A percentile compares a stretch with the other conserved stretches of the same genome.
phyloP scores from a whole-genome alignment of 805 yeast genomes.

The Pichia membranifaciens region DNA sequence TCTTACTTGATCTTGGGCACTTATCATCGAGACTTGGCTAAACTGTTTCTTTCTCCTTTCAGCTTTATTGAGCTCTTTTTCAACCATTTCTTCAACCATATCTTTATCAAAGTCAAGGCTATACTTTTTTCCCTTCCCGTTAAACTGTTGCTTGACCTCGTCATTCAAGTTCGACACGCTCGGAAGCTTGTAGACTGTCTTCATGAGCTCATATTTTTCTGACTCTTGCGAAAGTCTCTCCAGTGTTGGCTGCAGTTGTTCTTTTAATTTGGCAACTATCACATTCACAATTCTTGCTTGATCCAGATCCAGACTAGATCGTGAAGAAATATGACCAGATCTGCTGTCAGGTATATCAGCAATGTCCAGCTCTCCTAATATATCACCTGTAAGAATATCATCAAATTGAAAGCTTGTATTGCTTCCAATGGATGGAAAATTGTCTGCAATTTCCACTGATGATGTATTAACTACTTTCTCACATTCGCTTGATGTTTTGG shows the following conservation, averaged over 20 bases:
- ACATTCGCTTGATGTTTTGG: too few relatives aligned
- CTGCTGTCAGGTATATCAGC: neutral
- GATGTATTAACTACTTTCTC: too few relatives aligned
- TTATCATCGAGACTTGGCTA: neutral
- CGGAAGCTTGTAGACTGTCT: conserved; percentile 24
- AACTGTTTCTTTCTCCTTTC: neutral
- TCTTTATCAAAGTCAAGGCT: conserved; percentile 12
- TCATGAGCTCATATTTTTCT: conserved; percentile 23
- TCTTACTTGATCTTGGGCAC: conserved; percentile 12
- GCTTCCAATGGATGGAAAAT: conserved; percentile 3
- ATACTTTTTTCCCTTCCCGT: conserved; percentile 8
- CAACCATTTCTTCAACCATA: conserved; percentile 9
- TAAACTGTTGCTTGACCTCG: conserved; percentile 7
- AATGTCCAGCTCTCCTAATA: neutral
- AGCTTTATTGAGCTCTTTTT: conserved; percentile 3
- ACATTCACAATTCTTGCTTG: conserved; percentile 9
- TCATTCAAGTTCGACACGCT: conserved; percentile 22
- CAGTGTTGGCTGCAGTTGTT: conserved; percentile 23
- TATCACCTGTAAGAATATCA: conserved; percentile 7
- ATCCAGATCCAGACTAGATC: neutral
- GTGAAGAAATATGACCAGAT: neutral
- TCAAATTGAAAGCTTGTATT: conserved; percentile 2
- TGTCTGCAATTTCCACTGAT: neutral
- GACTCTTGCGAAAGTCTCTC: conserved; percentile 16
- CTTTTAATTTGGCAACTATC: conserved; percentile 15